Conservation (phyloP, 257 asterid genomes). For the Fraxinus pennsylvanica region DNA sequence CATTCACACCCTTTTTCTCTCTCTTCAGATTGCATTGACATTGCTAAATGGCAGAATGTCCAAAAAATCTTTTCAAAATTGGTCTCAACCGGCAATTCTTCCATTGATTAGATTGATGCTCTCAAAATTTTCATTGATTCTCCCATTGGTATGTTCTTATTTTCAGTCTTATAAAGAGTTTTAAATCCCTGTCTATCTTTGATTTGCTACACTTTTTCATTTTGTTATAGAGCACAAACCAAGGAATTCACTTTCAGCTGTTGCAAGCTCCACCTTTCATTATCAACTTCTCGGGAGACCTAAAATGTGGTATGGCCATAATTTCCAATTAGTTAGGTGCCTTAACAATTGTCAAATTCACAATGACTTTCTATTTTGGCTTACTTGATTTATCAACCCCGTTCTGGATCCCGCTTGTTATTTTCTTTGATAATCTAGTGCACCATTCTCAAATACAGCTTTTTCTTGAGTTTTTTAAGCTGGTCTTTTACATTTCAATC, state of each 20-base stretch:
- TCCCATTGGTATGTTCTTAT: conserved; percentile 64
- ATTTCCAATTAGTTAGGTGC: background rate
- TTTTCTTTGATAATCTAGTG: conserved; percentile 12
- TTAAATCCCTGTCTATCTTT: conserved; percentile 25
- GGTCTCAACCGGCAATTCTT: conserved; percentile 68
- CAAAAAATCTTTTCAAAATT: conserved; percentile 57
- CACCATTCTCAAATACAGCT: background rate
- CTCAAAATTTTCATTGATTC: conserved; percentile 80
- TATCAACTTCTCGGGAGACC: conserved; percentile 83
- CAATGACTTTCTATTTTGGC: conserved; percentile 11
- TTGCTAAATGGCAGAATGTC: conserved; percentile 93
- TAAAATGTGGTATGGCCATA: conserved; percentile 69
- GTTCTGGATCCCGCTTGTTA: conserved; percentile 7
- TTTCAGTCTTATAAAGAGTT: conserved; percentile 18
- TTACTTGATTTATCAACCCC: background rate
- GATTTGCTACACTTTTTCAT: conserved; percentile 22
- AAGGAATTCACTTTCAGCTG: conserved; percentile 86
- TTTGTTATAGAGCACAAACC: conserved; percentile 64
- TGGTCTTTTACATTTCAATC: background rate
- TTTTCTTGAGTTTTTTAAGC: conserved; percentile 13
- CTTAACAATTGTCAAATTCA: background rate
- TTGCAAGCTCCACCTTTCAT: conserved; percentile 79
- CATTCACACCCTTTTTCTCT: conserved; percentile 17
- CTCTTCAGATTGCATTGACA: conserved; percentile 63
- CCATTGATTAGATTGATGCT: conserved; percentile 73